Evolutionary conservation across 441 rosid species (phyloP).

Genomic region (Syzygium syzygioides): DNA sequence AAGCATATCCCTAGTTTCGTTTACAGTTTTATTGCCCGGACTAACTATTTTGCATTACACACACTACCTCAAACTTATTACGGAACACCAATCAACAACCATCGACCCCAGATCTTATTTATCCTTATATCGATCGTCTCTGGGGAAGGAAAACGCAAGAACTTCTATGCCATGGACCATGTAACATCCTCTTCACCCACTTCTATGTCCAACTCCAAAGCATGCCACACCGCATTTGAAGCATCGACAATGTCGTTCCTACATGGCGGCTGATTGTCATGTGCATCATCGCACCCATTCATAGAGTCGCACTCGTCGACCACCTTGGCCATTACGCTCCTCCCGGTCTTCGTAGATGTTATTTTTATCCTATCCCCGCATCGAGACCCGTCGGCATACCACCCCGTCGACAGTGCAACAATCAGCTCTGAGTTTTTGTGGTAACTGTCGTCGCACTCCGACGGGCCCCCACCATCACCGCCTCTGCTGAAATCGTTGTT

Average conservation of each 20-base stretch:
- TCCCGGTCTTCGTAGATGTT: background rate
- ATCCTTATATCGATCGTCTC: background rate
- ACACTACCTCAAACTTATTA: background rate
- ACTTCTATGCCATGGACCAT: background rate
- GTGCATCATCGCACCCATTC: background rate
- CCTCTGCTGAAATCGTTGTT: conserved; percentile 29
- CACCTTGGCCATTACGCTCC: background rate
- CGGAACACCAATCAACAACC: background rate
- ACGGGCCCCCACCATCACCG: conserved; percentile 19
- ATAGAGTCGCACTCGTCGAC: background rate
- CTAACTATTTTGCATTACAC: background rate
- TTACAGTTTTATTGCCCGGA: background rate
- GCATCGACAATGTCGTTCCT: background rate
- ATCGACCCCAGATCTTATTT: background rate
- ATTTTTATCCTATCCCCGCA: background rate
- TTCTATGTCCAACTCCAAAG: background rate
- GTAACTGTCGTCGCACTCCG: background rate
- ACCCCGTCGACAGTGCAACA: background rate
- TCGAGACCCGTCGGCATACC: background rate
- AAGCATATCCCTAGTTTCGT: background rate
- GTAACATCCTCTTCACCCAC: background rate
- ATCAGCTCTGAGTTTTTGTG: background rate
- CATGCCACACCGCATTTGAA: background rate
- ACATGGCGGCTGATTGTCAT: background rate
- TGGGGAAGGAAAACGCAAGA: background rate